Conservation (phyloP, 768 basidiomycete species). For the Gymnopilus dilepis region DNA sequence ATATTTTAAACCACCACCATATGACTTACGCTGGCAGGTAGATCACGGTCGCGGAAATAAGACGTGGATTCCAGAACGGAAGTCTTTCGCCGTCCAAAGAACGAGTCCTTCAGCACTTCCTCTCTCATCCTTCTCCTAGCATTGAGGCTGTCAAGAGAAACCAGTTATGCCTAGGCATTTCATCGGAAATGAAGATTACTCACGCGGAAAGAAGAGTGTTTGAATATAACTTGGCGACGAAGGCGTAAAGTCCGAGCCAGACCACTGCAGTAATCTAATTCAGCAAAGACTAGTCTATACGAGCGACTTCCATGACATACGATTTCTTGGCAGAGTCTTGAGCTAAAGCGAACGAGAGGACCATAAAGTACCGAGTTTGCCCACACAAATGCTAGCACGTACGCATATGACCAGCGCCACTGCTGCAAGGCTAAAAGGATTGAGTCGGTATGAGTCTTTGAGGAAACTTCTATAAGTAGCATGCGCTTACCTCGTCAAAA, state of each 20-base stretch:
- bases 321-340: conserved; percentile 25
- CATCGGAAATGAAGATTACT: not conserved
- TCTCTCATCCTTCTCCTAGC: conserved; percentile 26
- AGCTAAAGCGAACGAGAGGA: conserved; percentile 19
- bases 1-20: not conserved
- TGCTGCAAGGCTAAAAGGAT: conserved; percentile 17
- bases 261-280: conserved; percentile 24
- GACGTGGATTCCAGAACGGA: conserved; percentile 8
- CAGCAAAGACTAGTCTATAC: not conserved
- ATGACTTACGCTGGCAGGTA: not conserved
- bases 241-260: conserved; percentile 37
- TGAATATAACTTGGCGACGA: conserved; percentile 36
- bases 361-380: not conserved
- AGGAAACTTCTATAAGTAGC: too few species aligned
- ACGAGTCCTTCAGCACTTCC: conserved; percentile 11
- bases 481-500: conserved; percentile 29
- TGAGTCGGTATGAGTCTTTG: not conserved
- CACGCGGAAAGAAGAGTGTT: conserved; percentile 33
- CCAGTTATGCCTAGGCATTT: not conserved
- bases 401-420: conserved; percentile 28
- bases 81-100: conserved; percentile 11
- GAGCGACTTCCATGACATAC: conserved; percentile 16
- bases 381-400: conserved; percentile 1
- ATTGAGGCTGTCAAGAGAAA: conserved; percentile 23
- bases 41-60: conserved; percentile 9